A percentile compares a stretch with the other conserved stretches of the same genome.
Evolutionary conservation across 768 basidiomycete genomes (phyloP).

Genomic region (Leccinum broughii): DNA sequence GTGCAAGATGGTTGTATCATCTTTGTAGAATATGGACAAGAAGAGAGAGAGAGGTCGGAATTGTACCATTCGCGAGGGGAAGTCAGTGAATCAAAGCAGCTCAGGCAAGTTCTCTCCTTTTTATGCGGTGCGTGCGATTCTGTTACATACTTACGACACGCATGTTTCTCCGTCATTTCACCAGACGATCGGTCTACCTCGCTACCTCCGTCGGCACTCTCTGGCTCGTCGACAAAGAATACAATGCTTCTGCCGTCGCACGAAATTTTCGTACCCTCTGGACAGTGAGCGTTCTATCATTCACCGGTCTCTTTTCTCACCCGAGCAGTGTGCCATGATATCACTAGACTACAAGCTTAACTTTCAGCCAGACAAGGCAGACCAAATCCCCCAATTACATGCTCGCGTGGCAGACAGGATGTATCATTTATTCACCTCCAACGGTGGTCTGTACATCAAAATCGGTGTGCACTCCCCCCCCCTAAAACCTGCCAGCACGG

Average conservation of each 20-base stretch:
- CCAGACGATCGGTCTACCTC: constrained; percentile 26
- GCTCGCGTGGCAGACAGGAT: constrained; percentile 81
- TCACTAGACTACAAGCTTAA: constrained; percentile 87
- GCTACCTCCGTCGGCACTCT: constrained; percentile 31
- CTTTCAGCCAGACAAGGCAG: constrained; percentile 70
- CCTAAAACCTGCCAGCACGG: background rate
- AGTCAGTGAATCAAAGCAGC: background rate
- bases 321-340: constrained; percentile 60
- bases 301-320: too few relatives aligned
- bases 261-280: constrained; percentile 51
- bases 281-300: constrained; percentile 39
- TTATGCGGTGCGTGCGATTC: background rate
- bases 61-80: constrained; percentile 40
- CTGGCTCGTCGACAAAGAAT: constrained; percentile 42
- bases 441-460: constrained; percentile 87
- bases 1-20: constrained; percentile 22
- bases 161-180: constrained; percentile 18
- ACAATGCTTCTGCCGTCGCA: constrained; percentile 48
- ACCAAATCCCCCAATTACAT: constrained; percentile 78
- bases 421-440: constrained; percentile 72
- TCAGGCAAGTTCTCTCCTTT: background rate
- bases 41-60: constrained; percentile 39
- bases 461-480: constrained; percentile 48
- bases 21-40: constrained; percentile 37
- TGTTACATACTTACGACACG: background rate